These are phyloP conservation scores for Aspergillus ellipticus DNA, from an alignment of 495 filamentous ascomycete genomes.

Conservation along the genomic window DNA sequence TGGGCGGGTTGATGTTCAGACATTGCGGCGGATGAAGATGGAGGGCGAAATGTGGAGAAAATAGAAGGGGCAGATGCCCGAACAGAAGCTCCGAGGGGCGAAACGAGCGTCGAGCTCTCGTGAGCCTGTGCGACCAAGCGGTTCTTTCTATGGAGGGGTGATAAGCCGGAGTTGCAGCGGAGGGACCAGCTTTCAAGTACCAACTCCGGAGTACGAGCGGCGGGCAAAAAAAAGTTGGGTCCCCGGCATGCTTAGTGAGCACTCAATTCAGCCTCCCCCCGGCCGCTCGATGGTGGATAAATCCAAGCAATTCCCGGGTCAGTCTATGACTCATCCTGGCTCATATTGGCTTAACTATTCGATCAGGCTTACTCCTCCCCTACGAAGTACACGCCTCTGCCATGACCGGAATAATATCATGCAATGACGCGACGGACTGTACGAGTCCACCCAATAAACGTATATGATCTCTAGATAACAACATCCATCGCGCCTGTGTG, in stretches of 20 bases:
- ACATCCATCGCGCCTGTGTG: slow-evolving; percentile 20
- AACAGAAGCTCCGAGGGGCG: not conserved
- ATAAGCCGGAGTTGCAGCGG: slow-evolving; percentile 8
- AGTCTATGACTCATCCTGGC: slow-evolving; percentile 5
- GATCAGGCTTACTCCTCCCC: not conserved
- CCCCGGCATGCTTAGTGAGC: slow-evolving; percentile 21
- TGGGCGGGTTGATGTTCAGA: slow-evolving; percentile 32
- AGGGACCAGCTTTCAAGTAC: slow-evolving; percentile 8
- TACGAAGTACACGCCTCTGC: not conserved
- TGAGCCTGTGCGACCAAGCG: slow-evolving; percentile 5
- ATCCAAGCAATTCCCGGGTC: not conserved
- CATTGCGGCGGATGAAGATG: slow-evolving; percentile 22
- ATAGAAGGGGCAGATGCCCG: not conserved
- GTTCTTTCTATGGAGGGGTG: slow-evolving; percentile 2
- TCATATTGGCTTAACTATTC: slow-evolving; percentile 2
- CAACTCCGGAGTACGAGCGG: slow-evolving; percentile 2
- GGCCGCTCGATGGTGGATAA: not conserved
- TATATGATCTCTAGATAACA: slow-evolving; percentile 13
- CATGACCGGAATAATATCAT: slow-evolving; percentile 6
- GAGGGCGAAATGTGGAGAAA: not conserved
- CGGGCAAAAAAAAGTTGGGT: slow-evolving; percentile 21
- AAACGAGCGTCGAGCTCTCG: slow-evolving; percentile 9
- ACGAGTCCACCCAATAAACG: slow-evolving; percentile 11
- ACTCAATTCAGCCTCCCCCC: not conserved
- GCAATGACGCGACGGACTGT: slow-evolving; percentile 7